phyloP scores from a whole-genome alignment of 495 filamentous ascomycete genomes.

The Lasiosphaeria hispida region DNA sequence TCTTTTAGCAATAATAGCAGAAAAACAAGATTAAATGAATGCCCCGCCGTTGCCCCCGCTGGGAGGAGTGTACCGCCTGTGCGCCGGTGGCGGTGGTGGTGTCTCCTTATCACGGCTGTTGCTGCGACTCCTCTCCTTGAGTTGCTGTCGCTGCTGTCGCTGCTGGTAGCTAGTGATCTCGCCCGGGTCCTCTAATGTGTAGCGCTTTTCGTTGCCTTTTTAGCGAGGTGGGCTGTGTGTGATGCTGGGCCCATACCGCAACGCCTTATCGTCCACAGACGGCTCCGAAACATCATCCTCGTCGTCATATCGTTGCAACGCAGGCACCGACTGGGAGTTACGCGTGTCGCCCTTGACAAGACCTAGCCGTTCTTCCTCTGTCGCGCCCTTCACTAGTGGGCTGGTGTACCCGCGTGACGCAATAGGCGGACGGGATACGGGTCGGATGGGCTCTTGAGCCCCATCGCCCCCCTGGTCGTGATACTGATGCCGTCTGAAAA shows the following conservation, averaged over 20 bases:
- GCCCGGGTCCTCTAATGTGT: not conserved
- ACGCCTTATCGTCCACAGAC: slow-evolving; percentile 40
- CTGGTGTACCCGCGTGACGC: slow-evolving; percentile 48
- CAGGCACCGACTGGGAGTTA: slow-evolving; percentile 46
- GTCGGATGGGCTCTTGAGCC: slow-evolving; percentile 31
- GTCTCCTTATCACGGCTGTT: not conserved
- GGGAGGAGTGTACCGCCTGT: not conserved
- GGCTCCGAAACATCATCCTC: slow-evolving; percentile 30
- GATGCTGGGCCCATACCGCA: slow-evolving; percentile 43
- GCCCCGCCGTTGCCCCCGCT: not conserved
- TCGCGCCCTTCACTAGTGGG: slow-evolving; percentile 53
- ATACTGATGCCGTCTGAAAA: slow-evolving; percentile 57
- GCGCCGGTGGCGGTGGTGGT: slow-evolving; percentile 1
- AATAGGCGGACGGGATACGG: slow-evolving; percentile 28
- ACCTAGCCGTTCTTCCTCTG: slow-evolving; percentile 86
- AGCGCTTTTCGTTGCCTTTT: slow-evolving; percentile 5
- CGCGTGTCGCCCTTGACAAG: slow-evolving; percentile 74
- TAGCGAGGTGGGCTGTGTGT: slow-evolving; percentile 30
- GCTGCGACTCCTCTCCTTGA: slow-evolving; percentile 11
- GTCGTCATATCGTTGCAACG: slow-evolving; percentile 38
- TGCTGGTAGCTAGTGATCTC: slow-evolving; percentile 3
- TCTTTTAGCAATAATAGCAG: too few relatives aligned
- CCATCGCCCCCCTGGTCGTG: slow-evolving; percentile 41
- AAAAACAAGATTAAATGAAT: slow-evolving; percentile 5
- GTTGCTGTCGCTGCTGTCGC: slow-evolving; percentile 7